Percentiles rank a stretch among this genome's conserved stretches.
These are phyloP conservation scores for Mortierella sp. DNA, from an alignment of 371 early-diverging fungal species.

Conservation along the genomic window DNA sequence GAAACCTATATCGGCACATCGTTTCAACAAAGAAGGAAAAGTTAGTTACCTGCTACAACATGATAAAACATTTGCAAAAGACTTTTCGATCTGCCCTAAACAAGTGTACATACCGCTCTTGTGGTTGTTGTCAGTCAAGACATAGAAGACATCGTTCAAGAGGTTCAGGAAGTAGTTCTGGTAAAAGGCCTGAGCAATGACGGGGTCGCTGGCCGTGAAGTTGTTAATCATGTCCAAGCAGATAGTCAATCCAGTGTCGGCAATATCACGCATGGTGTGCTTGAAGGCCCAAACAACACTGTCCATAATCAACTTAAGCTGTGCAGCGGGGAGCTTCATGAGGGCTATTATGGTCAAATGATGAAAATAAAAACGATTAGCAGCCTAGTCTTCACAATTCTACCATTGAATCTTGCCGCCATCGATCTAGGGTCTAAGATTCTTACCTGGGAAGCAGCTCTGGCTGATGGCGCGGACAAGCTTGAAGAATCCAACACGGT, in stretches of 20 bases:
- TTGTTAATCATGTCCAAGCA: constrained; percentile 90
- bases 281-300: constrained; percentile 99
- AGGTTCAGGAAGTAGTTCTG: constrained; percentile 90
- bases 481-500: constrained; percentile 94
- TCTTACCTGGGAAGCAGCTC: constrained; percentile 79
- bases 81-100: not conserved
- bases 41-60: not conserved
- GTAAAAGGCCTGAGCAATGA: constrained; percentile 89
- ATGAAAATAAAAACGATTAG: not conserved
- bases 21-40: not conserved
- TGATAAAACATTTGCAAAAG: not conserved
- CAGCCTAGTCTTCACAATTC: not conserved
- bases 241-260: constrained; percentile 91
- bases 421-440: not conserved
- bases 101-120: constrained; percentile 84
- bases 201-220: constrained; percentile 76
- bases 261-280: constrained; percentile 98
- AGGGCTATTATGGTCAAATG: constrained; percentile 69
- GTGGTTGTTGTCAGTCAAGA: constrained; percentile 96
- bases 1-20: constrained; percentile 74
- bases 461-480: constrained; percentile 89
- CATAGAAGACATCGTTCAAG: constrained; percentile 96
- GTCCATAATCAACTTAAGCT: constrained; percentile 92
- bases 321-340: constrained; percentile 82
- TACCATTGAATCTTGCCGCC: not conserved